These are phyloP conservation scores for Candida koratica DNA, from an alignment of 805 yeast species.

Conservation along the genomic window DNA sequence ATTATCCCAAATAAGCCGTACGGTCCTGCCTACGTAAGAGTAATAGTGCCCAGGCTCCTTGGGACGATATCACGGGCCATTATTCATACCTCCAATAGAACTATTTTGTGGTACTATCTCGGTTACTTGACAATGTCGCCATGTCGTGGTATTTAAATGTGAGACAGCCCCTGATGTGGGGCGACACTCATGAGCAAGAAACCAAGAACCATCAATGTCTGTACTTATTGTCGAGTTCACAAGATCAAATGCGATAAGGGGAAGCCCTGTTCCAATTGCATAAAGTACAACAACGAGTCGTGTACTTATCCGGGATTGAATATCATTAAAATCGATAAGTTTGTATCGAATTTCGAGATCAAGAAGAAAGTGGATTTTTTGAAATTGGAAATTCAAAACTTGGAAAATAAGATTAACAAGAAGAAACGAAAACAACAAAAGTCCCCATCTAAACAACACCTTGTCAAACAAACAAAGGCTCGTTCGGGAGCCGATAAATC, in stretches of 20 bases:
- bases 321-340: slow-evolving; percentile 2
- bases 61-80: too few relatives aligned
- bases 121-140: too few relatives aligned
- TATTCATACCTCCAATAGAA: too few relatives aligned
- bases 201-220: slow-evolving; percentile 21
- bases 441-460: too few relatives aligned
- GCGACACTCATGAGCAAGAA: slow-evolving; percentile 2
- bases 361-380: background rate
- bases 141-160: too few relatives aligned
- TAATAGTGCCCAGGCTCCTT: too few relatives aligned
- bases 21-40: too few relatives aligned
- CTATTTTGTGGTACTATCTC: too few relatives aligned
- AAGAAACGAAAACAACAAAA: background rate
- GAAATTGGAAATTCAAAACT: background rate
- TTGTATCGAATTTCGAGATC: background rate
- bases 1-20: too few relatives aligned
- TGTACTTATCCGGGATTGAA: slow-evolving; percentile 10
- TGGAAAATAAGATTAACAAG: background rate
- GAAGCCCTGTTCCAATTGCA: slow-evolving; percentile 14
- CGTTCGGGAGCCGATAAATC: background rate
- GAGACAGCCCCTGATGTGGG: too few relatives aligned
- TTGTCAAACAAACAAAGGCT: too few relatives aligned
- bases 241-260: slow-evolving; percentile 14
- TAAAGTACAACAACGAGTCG: slow-evolving; percentile 9
- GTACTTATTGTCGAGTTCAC: slow-evolving; percentile 12